These are phyloP conservation scores for Metrosideros polymorpha DNA, from an alignment of 441 rosid genomes.

Conservation along the genomic window DNA sequence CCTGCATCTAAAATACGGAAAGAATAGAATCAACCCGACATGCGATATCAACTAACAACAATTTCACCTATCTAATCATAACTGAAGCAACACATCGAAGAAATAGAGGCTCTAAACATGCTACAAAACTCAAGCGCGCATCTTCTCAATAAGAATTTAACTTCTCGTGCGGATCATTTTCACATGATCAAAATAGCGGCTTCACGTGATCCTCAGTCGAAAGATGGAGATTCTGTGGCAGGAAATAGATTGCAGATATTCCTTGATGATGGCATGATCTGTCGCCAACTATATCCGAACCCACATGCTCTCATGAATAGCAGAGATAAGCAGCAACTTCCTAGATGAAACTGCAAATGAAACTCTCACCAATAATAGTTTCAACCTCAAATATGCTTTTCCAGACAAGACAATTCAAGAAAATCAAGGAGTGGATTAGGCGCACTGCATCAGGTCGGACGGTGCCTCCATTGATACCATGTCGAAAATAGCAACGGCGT, in stretches of 20 bases:
- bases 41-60: not conserved
- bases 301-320: not conserved
- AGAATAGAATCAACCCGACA: not conserved
- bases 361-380: not conserved
- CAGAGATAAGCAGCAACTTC: not conserved
- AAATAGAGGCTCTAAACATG: not conserved
- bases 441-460: not conserved
- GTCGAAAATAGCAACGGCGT: not conserved
- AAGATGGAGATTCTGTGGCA: not conserved
- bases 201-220: not conserved
- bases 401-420: not conserved
- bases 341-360: not conserved
- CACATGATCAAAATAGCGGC: not conserved
- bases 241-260: not conserved
- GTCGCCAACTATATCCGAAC: not conserved
- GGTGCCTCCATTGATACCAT: not conserved
- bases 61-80: not conserved
- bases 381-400: not conserved
- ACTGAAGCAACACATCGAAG: not conserved
- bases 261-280: not conserved
- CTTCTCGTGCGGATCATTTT: not conserved
- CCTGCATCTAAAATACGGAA: slow-evolving; percentile 10
- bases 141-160: not conserved
- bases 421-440: not conserved
- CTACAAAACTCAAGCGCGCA: not conserved